Evolutionary conservation across 106 monocot species (phyloP).

Genomic region (Amphibolis antarctica): DNA sequence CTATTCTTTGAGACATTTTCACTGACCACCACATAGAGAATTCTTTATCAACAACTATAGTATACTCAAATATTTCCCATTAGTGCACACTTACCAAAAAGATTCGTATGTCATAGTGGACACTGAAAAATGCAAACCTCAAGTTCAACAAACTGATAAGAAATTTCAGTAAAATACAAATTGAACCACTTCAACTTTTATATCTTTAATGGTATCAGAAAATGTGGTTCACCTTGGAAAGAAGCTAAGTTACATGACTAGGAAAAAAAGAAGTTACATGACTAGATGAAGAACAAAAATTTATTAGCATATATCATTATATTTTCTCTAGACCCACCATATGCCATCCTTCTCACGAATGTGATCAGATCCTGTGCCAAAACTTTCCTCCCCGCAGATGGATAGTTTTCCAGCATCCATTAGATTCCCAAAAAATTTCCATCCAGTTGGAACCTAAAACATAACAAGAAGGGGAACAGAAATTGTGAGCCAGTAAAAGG

Average conservation of each 20-base stretch:
- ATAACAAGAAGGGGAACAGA: neutral
- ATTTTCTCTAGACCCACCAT: constrained; percentile 34
- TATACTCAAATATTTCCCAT: no score
- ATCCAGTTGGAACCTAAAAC: constrained; percentile 90
- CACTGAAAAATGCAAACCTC: no score
- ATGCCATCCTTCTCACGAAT: constrained; percentile 99
- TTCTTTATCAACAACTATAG: no score
- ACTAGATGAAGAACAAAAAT: neutral
- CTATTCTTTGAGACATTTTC: no score
- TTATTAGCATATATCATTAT: neutral
- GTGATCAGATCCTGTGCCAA: constrained; percentile 98
- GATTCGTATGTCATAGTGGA: no score
- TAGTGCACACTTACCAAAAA: no score
- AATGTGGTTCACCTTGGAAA: neutral
- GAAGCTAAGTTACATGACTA: neutral
- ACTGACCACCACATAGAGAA: no score
- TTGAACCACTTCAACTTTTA: no score
- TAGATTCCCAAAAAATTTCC: constrained; percentile 99
- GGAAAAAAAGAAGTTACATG: neutral
- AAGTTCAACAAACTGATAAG: no score
- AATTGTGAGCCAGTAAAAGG: neutral
- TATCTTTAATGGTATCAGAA: neutral
- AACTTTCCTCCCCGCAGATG: constrained; percentile 98
- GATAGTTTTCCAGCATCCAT: constrained; percentile 98
- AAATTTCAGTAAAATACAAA: no score